Conservation (phyloP, 495 filamentous ascomycete genomes). For the Penicillium turbatum region DNA sequence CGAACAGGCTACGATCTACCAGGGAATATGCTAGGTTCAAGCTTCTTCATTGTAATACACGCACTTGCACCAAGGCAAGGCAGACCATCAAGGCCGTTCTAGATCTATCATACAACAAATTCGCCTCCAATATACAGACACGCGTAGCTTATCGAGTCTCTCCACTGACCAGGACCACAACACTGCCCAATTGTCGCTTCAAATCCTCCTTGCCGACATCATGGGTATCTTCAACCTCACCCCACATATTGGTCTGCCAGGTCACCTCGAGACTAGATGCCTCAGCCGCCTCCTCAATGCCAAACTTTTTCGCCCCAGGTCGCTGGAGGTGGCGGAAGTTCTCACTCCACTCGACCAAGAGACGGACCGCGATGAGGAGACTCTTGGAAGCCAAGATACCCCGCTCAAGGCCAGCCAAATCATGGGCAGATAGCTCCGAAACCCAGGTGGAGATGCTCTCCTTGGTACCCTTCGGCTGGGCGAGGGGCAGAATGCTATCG, state of each 20-base stretch:
- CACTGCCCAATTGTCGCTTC: slow-evolving; percentile 80
- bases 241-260: slow-evolving; percentile 90
- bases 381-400: slow-evolving; percentile 82
- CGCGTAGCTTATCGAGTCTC: slow-evolving; percentile 27
- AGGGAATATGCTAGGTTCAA: not conserved
- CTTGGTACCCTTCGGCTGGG: slow-evolving; percentile 66
- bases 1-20: not conserved
- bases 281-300: slow-evolving; percentile 62
- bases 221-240: slow-evolving; percentile 96
- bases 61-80: slow-evolving; percentile 3
- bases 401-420: slow-evolving; percentile 82
- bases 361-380: slow-evolving; percentile 66
- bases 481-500: slow-evolving; percentile 63
- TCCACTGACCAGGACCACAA: slow-evolving; percentile 71
- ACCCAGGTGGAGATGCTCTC: slow-evolving; percentile 79
- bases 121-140: not conserved
- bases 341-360: slow-evolving; percentile 87
- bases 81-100: not conserved
- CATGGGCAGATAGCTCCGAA: slow-evolving; percentile 61
- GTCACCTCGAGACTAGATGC: slow-evolving; percentile 78
- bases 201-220: slow-evolving; percentile 95
- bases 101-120: slow-evolving; percentile 12
- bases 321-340: slow-evolving; percentile 50
- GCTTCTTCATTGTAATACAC: slow-evolving; percentile 4
- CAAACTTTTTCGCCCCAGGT: slow-evolving; percentile 37